Percentiles rank a stretch among this genome's conserved stretches.
Conservation (phyloP, 1,139 yeast genomes). For the Debaryomyces sp. region DNA sequence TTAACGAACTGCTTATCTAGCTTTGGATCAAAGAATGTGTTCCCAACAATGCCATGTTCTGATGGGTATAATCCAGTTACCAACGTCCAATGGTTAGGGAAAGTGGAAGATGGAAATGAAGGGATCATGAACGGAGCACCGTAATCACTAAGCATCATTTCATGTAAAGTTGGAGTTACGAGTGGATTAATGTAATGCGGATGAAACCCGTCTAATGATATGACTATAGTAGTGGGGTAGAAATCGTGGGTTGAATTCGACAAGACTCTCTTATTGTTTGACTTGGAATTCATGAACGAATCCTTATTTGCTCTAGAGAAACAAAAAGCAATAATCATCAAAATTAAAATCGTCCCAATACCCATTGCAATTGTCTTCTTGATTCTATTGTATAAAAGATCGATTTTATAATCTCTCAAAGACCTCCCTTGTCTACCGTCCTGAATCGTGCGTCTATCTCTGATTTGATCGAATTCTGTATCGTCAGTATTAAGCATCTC, state of each 20-base stretch:
- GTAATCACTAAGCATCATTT: slow-evolving; percentile 53
- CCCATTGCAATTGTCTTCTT: slow-evolving; percentile 13
- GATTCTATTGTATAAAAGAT: slow-evolving; percentile 19
- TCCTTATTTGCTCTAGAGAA: background rate
- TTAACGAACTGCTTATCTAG: slow-evolving; percentile 61
- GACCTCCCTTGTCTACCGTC: slow-evolving; percentile 9
- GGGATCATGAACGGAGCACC: slow-evolving; percentile 87
- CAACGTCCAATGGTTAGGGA: slow-evolving; percentile 91
- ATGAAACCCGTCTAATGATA: slow-evolving; percentile 88
- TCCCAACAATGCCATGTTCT: slow-evolving; percentile 86
- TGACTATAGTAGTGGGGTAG: slow-evolving; percentile 73
- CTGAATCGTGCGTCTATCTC: background rate
- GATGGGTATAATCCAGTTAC: slow-evolving; percentile 85
- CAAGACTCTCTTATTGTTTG: slow-evolving; percentile 19
- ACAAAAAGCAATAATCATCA: slow-evolving; percentile 1
- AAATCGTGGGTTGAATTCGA: slow-evolving; percentile 74
- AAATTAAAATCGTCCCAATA: background rate
- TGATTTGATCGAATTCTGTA: background rate
- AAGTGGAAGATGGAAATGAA: slow-evolving; percentile 85
- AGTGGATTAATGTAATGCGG: slow-evolving; percentile 76
- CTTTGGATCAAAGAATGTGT: slow-evolving; percentile 71
- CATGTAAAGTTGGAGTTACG: slow-evolving; percentile 71
- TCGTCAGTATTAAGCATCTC: background rate
- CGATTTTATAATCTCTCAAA: slow-evolving; percentile 31
- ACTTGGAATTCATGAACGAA: background rate